phyloP scores from a whole-genome alignment of 441 rosid genomes.

The Raphanus hybrid region DNA sequence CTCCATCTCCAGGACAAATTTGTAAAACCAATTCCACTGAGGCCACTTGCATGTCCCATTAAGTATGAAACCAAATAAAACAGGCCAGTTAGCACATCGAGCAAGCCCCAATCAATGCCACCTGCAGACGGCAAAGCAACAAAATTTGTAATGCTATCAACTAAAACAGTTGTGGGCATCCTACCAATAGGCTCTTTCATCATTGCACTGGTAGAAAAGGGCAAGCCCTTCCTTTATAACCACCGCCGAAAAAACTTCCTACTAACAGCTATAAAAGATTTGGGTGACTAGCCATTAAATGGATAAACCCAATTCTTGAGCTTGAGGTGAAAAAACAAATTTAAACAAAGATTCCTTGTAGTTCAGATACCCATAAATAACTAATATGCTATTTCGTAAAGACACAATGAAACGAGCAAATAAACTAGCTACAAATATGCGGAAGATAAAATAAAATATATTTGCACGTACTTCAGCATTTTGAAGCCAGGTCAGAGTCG shows the following conservation, averaged over 20 bases:
- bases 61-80: constrained; percentile 81
- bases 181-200: constrained; percentile 25
- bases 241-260: constrained; percentile 46
- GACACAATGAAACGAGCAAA: background rate
- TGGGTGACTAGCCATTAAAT: background rate
- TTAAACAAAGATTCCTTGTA: no score
- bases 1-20: constrained; percentile 64
- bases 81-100: constrained; percentile 92
- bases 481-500: constrained; percentile 75
- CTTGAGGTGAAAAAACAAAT: no score
- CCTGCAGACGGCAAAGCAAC: constrained; percentile 57
- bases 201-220: constrained; percentile 53
- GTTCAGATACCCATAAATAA: no score
- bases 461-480: constrained; percentile 68
- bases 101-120: constrained; percentile 93
- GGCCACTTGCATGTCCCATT: constrained; percentile 70
- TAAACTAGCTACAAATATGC: background rate
- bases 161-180: constrained; percentile 26
- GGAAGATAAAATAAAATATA: constrained; percentile 3
- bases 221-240: background rate
- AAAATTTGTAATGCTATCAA: constrained; percentile 24
- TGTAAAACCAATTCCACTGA: constrained; percentile 71
- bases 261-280: constrained; percentile 11
- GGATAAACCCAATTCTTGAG: background rate
- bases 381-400: no score